Conservation (phyloP, 345 rosid species). For the Dipteronia sinensis region DNA sequence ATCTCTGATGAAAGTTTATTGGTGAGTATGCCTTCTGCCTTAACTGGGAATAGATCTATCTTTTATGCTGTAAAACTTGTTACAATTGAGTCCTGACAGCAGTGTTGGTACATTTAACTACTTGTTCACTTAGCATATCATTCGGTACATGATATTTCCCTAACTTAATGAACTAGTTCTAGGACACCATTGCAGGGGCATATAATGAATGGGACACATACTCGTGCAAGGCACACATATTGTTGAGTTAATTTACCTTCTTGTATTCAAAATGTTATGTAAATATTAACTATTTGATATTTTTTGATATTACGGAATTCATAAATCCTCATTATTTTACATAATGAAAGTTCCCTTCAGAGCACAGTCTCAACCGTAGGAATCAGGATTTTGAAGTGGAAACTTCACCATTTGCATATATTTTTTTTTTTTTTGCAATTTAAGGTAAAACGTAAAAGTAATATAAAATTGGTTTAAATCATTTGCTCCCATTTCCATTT, state of each 20-base stretch:
- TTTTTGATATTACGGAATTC: background rate
- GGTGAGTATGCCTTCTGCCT: constrained; percentile 7
- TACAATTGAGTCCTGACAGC: background rate
- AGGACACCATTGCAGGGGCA: background rate
- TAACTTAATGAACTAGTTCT: constrained; percentile 3
- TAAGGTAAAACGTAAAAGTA: too few species aligned
- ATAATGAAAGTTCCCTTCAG: background rate
- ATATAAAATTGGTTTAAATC: too few species aligned
- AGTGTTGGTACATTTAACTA: background rate
- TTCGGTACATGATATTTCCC: background rate
- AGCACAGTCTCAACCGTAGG: background rate
- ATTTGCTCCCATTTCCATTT: too few species aligned
- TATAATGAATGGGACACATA: background rate
- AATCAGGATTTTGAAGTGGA: background rate
- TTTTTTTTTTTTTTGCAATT: too few species aligned
- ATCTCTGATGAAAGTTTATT: background rate
- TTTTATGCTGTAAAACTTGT: background rate
- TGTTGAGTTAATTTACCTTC: constrained; percentile 2
- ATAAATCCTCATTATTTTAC: background rate
- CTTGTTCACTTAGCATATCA: background rate
- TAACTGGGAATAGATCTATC: constrained; percentile 7
- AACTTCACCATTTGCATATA: background rate
- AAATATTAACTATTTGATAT: background rate
- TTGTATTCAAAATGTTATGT: background rate
- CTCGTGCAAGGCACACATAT: background rate